Percentiles rank a stretch among this genome's conserved stretches.
Evolutionary conservation across 192 early-diverging fungal species (phyloP).

Genomic region (Diversispora eburnea): DNA sequence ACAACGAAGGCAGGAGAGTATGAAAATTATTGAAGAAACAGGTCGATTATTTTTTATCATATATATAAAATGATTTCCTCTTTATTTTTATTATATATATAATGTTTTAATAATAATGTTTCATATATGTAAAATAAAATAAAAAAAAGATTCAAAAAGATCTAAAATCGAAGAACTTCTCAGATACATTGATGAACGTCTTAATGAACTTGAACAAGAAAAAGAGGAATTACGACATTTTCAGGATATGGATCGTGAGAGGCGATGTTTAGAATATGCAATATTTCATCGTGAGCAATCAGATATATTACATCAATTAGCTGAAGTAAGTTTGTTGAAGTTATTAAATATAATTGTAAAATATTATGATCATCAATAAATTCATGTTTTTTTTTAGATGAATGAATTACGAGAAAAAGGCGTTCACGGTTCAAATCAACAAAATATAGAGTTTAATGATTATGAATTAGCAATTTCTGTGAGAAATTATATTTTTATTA

Average conservation of each 20-base stretch:
- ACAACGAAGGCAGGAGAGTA: conserved; percentile 79
- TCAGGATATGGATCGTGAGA: conserved; percentile 80
- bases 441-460: conserved; percentile 54
- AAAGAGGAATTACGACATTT: conserved; percentile 90
- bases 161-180: conserved; percentile 87
- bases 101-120: neutral
- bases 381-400: conserved; percentile 33
- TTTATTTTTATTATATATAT: conserved; percentile 28
- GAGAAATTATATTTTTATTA: neutral
- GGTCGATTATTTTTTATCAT: conserved; percentile 41
- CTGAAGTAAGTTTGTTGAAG: conserved; percentile 44
- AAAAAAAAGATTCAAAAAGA: conserved; percentile 63
- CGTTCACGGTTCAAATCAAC: conserved; percentile 51
- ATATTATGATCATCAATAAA: neutral
- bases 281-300: conserved; percentile 87
- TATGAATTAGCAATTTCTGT: conserved; percentile 48
- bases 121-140: neutral
- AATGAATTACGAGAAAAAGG: conserved; percentile 35
- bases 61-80: too few relatives aligned
- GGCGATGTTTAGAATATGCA: conserved; percentile 88
- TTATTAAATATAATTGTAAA: conserved; percentile 31
- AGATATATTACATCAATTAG: conserved; percentile 74
- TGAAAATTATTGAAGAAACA: conserved; percentile 91
- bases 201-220: conserved; percentile 88
- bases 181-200: conserved; percentile 80